These are phyloP conservation scores for Dioszegia aurantiaca DNA, from an alignment of 768 basidiomycete species.

Conservation along the genomic window DNA sequence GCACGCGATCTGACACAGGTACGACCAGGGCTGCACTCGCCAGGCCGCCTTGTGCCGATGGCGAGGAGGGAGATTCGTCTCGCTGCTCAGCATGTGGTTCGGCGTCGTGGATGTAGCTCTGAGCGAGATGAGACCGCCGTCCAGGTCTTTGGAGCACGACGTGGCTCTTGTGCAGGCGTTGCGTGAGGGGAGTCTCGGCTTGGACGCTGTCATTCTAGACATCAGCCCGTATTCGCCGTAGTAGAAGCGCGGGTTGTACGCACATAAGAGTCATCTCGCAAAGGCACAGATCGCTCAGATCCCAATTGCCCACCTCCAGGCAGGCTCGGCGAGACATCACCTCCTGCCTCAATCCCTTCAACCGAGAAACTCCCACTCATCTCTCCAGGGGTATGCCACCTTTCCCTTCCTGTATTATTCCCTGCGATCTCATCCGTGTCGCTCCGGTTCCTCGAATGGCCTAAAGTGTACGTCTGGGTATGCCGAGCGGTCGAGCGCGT, in stretches of 20 bases:
- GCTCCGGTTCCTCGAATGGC: conserved; percentile 16
- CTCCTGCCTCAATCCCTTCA: conserved; percentile 26
- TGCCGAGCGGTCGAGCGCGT: conserved; percentile 20
- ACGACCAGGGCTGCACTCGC: conserved; percentile 16
- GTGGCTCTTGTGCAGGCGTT: conserved; percentile 23
- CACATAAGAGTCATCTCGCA: conserved; percentile 29
- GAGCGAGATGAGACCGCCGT: conserved; percentile 18
- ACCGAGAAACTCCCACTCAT: conserved; percentile 43
- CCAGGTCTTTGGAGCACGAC: conserved; percentile 28
- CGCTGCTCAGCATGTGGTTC: not conserved
- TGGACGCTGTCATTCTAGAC: not conserved
- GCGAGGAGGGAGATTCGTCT: not conserved
- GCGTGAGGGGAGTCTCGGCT: conserved; percentile 31
- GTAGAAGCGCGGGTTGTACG: not conserved
- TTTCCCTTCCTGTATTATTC: conserved; percentile 24
- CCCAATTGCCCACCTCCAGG: conserved; percentile 15
- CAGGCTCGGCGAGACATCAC: not conserved
- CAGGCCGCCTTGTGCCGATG: not conserved
- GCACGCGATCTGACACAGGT: conserved; percentile 30
- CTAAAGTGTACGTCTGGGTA: conserved; percentile 1
- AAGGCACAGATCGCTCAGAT: conserved; percentile 25
- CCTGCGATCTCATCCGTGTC: conserved; percentile 24
- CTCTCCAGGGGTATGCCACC: conserved; percentile 44
- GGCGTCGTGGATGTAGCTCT: conserved; percentile 2
- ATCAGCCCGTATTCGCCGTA: conserved; percentile 1